A percentile compares a stretch with the other conserved stretches of the same genome.
phyloP scores from a whole-genome alignment of 1,139 yeast genomes.

The Debaryomycetaceae sp. region DNA sequence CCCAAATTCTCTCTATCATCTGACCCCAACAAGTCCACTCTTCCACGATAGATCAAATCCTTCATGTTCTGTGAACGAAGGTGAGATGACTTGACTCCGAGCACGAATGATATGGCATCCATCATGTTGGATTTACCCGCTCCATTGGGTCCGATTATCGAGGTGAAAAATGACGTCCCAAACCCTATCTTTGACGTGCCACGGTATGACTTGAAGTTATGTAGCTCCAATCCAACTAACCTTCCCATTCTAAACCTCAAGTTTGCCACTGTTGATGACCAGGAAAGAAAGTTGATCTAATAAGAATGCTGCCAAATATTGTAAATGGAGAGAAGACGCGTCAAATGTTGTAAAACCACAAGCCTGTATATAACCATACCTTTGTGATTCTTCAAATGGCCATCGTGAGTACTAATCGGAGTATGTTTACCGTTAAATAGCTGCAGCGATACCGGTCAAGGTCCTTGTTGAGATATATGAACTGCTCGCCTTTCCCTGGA shows the following conservation, averaged over 20 bases:
- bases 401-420: too few relatives aligned
- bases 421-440: too few relatives aligned
- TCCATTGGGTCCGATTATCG: conserved; percentile 97
- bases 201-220: conserved; percentile 86
- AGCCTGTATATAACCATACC: neutral
- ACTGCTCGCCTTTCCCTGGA: too few relatives aligned
- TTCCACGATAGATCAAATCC: conserved; percentile 81
- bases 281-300: neutral
- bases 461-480: too few relatives aligned
- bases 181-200: conserved; percentile 77
- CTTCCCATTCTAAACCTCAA: conserved; percentile 60
- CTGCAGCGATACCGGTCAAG: too few relatives aligned
- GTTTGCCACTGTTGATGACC: too few relatives aligned
- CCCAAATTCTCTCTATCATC: conserved; percentile 14
- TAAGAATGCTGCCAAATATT: neutral
- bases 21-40: conserved; percentile 20
- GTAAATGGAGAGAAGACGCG: neutral
- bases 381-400: too few relatives aligned
- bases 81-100: conserved; percentile 78
- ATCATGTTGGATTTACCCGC: conserved; percentile 97
- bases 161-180: conserved; percentile 79
- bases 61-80: conserved; percentile 70
- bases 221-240: conserved; percentile 66
- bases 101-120: conserved; percentile 96
- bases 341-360: neutral